phyloP scores from a whole-genome alignment of 108 stramenopile genomes.

The Cyclotella choctawhatcheeana region DNA sequence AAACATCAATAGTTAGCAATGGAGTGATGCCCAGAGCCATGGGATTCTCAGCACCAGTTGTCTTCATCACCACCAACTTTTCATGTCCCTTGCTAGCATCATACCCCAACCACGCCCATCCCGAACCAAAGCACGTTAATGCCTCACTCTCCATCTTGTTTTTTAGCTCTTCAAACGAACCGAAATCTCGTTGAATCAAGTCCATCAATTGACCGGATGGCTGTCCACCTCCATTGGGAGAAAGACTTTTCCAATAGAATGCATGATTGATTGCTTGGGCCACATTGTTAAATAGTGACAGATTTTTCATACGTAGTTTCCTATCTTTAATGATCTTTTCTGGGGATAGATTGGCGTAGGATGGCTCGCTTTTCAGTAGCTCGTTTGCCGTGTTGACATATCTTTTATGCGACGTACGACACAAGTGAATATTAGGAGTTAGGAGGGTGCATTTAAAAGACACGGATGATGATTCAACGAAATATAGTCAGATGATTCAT shows the following conservation, averaged over 20 bases:
- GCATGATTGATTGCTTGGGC: conserved; percentile 75
- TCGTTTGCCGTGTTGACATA: conserved; percentile 50
- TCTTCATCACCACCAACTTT: conserved; percentile 48
- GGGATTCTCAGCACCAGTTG: conserved; percentile 53
- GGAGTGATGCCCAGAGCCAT: conserved; percentile 68
- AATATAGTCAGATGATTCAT: too few species aligned
- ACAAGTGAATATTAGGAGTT: neutral
- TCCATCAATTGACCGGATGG: conserved; percentile 55
- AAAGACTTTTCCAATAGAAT: conserved; percentile 84
- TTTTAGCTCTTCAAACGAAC: conserved; percentile 46
- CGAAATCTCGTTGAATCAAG: conserved; percentile 49
- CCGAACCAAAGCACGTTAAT: conserved; percentile 65
- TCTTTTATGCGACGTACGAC: neutral
- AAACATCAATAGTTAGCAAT: conserved; percentile 85
- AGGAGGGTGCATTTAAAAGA: too few species aligned
- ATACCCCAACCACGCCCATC: conserved; percentile 91
- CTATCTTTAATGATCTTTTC: conserved; percentile 45
- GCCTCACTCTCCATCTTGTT: conserved; percentile 36
- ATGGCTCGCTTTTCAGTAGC: conserved; percentile 33
- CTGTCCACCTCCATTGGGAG: conserved; percentile 48
- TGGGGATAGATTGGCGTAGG: conserved; percentile 30
- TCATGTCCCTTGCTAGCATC: conserved; percentile 41
- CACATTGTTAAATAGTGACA: conserved; percentile 69
- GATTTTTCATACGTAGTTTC: conserved; percentile 15
- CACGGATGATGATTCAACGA: too few species aligned